Percentiles rank a stretch among this genome's conserved stretches.
Evolutionary conservation across 257 asterid genomes (phyloP).

Genomic region (Capsicum baccatum): DNA sequence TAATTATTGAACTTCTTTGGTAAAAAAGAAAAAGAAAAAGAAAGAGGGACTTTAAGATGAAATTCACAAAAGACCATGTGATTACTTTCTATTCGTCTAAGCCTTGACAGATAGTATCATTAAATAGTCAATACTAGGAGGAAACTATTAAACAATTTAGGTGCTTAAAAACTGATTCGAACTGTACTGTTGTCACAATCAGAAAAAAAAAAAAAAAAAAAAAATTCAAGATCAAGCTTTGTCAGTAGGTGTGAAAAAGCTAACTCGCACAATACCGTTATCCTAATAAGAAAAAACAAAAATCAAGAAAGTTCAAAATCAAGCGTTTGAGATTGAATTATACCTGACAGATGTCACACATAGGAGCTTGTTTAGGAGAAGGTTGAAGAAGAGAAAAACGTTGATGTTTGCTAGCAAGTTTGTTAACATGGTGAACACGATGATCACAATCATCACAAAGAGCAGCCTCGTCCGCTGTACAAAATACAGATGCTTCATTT

Average conservation of each 20-base stretch:
- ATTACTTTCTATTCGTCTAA: neutral
- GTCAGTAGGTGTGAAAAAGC: neutral
- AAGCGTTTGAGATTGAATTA: neutral
- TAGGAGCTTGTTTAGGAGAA: constrained; percentile 53
- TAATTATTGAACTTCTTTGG: neutral
- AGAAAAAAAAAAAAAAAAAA: neutral
- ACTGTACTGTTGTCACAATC: neutral
- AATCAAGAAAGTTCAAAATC: neutral
- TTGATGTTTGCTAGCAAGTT: constrained; percentile 45
- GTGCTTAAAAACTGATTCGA: too few species aligned
- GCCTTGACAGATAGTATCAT: neutral
- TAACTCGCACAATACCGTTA: neutral
- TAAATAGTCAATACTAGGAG: neutral
- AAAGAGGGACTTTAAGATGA: neutral
- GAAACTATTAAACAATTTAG: neutral
- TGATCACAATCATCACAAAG: constrained; percentile 45
- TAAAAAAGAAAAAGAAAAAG: neutral
- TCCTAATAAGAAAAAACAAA: neutral
- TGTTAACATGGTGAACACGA: constrained; percentile 39
- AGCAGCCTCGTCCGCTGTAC: constrained; percentile 52
- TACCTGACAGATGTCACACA: constrained; percentile 81
- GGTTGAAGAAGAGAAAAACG: constrained; percentile 65
- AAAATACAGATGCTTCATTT: constrained; percentile 40
- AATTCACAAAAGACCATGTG: neutral
- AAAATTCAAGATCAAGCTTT: neutral